These are phyloP conservation scores for Diutina rugosa DNA, from an alignment of 1,139 yeast genomes.

Conservation along the genomic window DNA sequence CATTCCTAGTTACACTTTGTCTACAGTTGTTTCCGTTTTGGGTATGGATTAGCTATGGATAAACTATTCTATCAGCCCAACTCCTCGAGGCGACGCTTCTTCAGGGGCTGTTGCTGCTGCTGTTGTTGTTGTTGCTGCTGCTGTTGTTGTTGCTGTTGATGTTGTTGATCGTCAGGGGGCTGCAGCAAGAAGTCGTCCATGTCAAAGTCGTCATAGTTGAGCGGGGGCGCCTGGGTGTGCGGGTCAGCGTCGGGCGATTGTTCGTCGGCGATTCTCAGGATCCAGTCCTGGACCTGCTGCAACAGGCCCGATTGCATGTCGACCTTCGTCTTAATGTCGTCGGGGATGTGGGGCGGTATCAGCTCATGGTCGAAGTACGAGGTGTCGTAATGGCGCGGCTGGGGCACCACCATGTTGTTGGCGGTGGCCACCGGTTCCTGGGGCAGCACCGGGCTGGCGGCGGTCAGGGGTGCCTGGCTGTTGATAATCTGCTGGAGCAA, in stretches of 20 bases:
- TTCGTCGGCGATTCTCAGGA: constrained; percentile 25
- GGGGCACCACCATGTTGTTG: constrained; percentile 7
- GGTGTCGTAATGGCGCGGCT: background rate
- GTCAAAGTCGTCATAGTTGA: background rate
- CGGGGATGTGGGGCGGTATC: background rate
- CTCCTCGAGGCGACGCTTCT: background rate
- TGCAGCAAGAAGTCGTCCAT: constrained; percentile 1
- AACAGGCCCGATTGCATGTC: constrained; percentile 40
- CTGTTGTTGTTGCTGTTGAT: constrained; percentile 20
- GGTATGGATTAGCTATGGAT: background rate
- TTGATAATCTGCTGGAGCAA: constrained; percentile 2
- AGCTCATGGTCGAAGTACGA: constrained; percentile 3
- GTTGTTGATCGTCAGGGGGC: background rate
- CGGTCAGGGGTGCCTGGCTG: constrained; percentile 1
- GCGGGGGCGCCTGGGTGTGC: background rate
- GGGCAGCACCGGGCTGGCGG: background rate
- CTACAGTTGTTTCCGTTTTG: background rate
- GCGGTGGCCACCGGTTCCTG: constrained; percentile 4
- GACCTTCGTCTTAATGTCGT: constrained; percentile 7
- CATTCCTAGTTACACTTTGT: too few species aligned
- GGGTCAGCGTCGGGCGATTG: background rate
- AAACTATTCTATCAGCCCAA: background rate
- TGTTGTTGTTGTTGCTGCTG: constrained; percentile 16
- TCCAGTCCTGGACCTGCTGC: constrained; percentile 49
- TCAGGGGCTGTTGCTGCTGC: constrained; percentile 10